These are phyloP conservation scores for Lentinus brumalis DNA, from an alignment of 768 basidiomycete genomes.

Conservation along the genomic window DNA sequence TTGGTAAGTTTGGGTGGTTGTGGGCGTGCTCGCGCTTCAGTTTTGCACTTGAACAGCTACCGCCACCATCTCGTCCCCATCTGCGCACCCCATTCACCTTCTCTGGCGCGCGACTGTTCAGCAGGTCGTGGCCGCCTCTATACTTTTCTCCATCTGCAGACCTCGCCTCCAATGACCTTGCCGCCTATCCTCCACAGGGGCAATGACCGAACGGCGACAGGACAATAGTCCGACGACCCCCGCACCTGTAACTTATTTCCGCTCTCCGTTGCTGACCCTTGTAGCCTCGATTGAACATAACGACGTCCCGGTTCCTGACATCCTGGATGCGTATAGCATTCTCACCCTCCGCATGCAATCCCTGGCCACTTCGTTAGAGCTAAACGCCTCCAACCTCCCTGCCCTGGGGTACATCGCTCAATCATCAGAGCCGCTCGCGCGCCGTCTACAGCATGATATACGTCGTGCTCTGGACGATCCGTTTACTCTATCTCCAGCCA, in stretches of 20 bases:
- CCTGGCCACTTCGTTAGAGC: conserved; percentile 4
- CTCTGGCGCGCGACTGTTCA: not conserved
- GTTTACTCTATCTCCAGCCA: not conserved
- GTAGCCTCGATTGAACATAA: conserved; percentile 45
- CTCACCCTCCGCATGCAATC: conserved; percentile 47
- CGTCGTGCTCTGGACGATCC: conserved; percentile 33
- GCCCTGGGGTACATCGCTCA: conserved; percentile 34
- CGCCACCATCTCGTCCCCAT: not conserved
- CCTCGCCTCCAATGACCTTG: not conserved
- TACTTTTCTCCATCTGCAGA: not conserved
- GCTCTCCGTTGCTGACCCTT: conserved; percentile 49
- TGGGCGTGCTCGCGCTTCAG: not conserved
- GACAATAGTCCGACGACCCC: not conserved
- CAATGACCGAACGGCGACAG: conserved; percentile 2
- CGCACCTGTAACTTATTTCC: conserved; percentile 26
- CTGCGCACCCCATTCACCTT: not conserved
- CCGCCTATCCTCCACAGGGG: not conserved
- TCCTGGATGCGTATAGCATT: conserved; percentile 62
- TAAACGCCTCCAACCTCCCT: conserved; percentile 4
- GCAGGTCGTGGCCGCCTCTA: not conserved
- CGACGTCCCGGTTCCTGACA: conserved; percentile 50
- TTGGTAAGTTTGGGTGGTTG: conserved; percentile 10
- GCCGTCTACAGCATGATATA: conserved; percentile 55
- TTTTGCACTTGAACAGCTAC: not conserved
- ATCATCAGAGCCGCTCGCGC: conserved; percentile 37